Evolutionary conservation across 23 red algal genomes (phyloP).

Genomic region (Gracilaria gracilis): DNA sequence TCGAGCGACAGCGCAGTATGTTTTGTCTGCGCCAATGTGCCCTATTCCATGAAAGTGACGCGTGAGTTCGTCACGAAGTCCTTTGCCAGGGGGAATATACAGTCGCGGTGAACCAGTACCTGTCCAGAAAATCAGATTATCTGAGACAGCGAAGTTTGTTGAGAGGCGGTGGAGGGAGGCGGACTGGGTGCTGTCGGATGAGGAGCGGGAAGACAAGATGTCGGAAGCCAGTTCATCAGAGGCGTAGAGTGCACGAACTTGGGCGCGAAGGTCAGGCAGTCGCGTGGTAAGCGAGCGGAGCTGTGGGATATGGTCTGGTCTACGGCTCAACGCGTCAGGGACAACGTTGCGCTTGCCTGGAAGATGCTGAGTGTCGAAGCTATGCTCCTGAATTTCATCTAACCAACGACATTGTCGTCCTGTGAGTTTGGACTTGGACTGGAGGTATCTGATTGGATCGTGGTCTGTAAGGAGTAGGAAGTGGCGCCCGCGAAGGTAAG

Average conservation of each 20-base stretch:
- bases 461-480: neutral
- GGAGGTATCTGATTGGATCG: constrained; percentile 42
- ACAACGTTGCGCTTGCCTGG: constrained; percentile 13
- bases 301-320: neutral
- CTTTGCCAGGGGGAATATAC: neutral
- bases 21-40: constrained; percentile 3
- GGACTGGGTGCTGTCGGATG: too few species aligned
- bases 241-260: neutral
- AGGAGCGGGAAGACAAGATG: too few species aligned
- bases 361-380: constrained; percentile 14
- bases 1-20: neutral
- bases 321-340: constrained; percentile 1
- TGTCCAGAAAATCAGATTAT: constrained; percentile 1
- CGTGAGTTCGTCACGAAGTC: neutral
- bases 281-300: neutral
- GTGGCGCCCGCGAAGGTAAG: neutral
- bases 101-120: neutral
- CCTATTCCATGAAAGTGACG: constrained; percentile 1
- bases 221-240: neutral
- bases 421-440: constrained; percentile 23
- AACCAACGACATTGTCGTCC: constrained; percentile 44
- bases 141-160: neutral
- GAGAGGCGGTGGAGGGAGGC: too few species aligned
- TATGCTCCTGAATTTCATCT: constrained; percentile 33
- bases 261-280: neutral